Evolutionary conservation across 305 asterid species (phyloP).

Genomic region (Petunia hybrid): DNA sequence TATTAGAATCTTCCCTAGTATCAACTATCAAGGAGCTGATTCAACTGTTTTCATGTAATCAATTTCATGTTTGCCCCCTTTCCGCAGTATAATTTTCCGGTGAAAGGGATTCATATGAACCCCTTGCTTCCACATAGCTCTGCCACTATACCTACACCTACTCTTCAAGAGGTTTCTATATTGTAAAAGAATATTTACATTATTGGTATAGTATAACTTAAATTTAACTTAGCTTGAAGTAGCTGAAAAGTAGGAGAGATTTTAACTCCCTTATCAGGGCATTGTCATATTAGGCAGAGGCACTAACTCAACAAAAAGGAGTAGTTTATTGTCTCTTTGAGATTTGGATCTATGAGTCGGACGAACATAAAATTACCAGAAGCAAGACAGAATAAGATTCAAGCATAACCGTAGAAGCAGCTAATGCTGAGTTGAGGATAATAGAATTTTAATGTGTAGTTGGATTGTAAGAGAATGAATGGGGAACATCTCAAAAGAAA

Average conservation of each 20-base stretch:
- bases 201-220: neutral
- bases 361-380: slow-evolving; percentile 35
- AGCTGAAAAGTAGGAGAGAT: neutral
- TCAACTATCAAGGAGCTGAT: too few species aligned
- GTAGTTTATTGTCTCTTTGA: neutral
- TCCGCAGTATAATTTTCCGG: too few species aligned
- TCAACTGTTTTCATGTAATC: too few species aligned
- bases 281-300: neutral
- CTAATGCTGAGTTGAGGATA: slow-evolving; percentile 38
- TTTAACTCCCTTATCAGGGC: neutral
- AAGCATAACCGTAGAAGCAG: slow-evolving; percentile 9
- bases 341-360: slow-evolving; percentile 18
- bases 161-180: too few species aligned
- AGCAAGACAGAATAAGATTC: neutral
- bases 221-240: neutral
- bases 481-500: slow-evolving; percentile 7
- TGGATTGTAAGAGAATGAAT: slow-evolving; percentile 21
- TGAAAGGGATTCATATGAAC: too few species aligned
- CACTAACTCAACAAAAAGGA: neutral
- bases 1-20: too few species aligned
- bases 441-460: slow-evolving; percentile 34
- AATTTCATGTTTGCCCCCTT: too few species aligned
- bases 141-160: too few species aligned
- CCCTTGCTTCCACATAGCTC: too few species aligned
- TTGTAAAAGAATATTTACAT: too few species aligned